phyloP scores from a whole-genome alignment of 1,284 basidiomycete genomes.

The Sanghuangporus weigelae region DNA sequence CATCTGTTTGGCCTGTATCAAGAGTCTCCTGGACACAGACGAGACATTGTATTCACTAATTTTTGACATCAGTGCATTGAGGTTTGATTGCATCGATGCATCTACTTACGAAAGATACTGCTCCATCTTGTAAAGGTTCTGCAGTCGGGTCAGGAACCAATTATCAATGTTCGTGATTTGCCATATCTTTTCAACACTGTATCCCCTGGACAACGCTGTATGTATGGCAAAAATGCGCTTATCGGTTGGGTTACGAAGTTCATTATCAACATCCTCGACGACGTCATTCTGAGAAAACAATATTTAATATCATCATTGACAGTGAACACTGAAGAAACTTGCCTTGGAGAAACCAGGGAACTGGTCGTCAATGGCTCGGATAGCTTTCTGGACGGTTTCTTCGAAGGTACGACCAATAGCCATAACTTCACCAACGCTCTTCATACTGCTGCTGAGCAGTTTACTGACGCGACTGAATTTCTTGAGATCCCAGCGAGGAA shows the following conservation, averaged over 20 bases:
- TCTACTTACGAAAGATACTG: slow-evolving; percentile 59
- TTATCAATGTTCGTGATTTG: slow-evolving; percentile 96
- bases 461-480: slow-evolving; percentile 94
- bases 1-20: slow-evolving; percentile 88
- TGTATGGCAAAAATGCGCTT: slow-evolving; percentile 91
- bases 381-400: slow-evolving; percentile 98
- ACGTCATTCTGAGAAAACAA: slow-evolving; percentile 61
- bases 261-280: slow-evolving; percentile 81
- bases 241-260: slow-evolving; percentile 85
- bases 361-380: slow-evolving; percentile 92
- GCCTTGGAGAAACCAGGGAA: slow-evolving; percentile 92
- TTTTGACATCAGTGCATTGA: background rate
- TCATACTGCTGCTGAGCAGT: slow-evolving; percentile 91
- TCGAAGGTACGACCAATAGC: slow-evolving; percentile 97
- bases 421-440: slow-evolving; percentile 99
- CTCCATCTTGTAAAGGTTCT: slow-evolving; percentile 82
- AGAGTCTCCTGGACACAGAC: slow-evolving; percentile 57
- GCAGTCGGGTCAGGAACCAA: slow-evolving; percentile 93
- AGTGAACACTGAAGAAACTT: slow-evolving; percentile 17
- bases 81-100: background rate
- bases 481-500: slow-evolving; percentile 98
- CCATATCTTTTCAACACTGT: slow-evolving; percentile 94
- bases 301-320: background rate
- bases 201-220: slow-evolving; percentile 83
- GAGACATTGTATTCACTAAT: slow-evolving; percentile 63